phyloP scores from a whole-genome alignment of 2,329 filamentous ascomycete genomes.

The Ceratocystis cacaofunesta region DNA sequence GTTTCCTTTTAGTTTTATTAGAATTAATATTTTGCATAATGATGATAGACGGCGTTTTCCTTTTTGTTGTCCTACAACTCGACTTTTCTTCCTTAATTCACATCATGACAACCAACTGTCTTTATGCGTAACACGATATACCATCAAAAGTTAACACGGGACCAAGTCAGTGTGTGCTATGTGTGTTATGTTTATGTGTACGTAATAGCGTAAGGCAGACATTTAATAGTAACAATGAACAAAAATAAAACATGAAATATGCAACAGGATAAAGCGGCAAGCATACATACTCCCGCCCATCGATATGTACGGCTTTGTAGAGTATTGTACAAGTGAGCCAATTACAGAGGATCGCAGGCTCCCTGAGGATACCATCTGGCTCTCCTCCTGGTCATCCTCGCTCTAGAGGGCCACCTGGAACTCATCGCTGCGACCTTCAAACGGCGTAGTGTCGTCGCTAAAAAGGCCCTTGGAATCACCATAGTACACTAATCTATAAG shows the following conservation, averaged over 20 bases:
- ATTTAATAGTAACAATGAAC: neutral
- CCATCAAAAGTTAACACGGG: neutral
- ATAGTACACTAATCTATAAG: slow-evolving; percentile 69
- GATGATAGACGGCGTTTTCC: neutral
- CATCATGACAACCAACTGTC: neutral
- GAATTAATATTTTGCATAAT: slow-evolving; percentile 14
- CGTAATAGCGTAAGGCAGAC: too few relatives aligned
- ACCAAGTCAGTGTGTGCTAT: neutral
- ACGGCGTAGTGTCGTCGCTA: slow-evolving; percentile 45
- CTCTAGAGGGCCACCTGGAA: slow-evolving; percentile 28
- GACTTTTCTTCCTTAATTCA: neutral
- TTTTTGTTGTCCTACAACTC: neutral
- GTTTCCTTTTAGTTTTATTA: too few relatives aligned
- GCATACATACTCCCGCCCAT: neutral
- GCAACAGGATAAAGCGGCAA: neutral
- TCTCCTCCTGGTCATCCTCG: neutral
- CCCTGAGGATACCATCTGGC: neutral
- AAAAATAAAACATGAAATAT: neutral
- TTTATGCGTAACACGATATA: neutral
- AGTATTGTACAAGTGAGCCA: neutral
- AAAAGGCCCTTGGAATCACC: slow-evolving; percentile 58
- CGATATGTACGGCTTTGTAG: neutral
- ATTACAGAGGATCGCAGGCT: neutral
- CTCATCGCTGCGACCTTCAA: slow-evolving; percentile 50
- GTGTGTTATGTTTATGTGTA: neutral